These are phyloP conservation scores for Magnaporthales sp. DNA, from an alignment of 2,329 filamentous ascomycete species.

Conservation along the genomic window DNA sequence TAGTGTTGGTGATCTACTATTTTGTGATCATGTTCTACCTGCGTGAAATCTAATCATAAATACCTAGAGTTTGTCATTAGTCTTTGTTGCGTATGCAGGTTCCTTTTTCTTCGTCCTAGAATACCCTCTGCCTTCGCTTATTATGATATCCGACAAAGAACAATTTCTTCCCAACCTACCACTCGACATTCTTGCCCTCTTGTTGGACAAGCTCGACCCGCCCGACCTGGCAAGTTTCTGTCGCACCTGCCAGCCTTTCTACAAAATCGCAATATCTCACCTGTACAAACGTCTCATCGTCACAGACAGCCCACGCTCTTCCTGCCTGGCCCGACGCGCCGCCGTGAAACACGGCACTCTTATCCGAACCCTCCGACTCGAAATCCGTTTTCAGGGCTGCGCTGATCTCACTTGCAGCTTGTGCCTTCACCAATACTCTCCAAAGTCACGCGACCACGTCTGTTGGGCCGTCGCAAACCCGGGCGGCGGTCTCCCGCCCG, in stretches of 20 bases:
- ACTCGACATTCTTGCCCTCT: not conserved
- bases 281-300: not conserved
- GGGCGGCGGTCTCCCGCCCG: not conserved
- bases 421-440: not conserved
- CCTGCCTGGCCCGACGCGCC: not conserved
- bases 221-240: not conserved
- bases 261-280: not conserved
- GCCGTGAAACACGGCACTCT: not conserved
- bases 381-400: not conserved
- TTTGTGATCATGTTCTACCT: not conserved
- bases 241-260: not conserved
- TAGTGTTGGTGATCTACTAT: no score
- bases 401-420: not conserved
- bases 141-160: not conserved
- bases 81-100: not conserved
- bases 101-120: not conserved
- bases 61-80: not conserved
- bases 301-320: not conserved
- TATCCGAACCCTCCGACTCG: not conserved
- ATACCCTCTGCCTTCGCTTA: not conserved
- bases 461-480: not conserved
- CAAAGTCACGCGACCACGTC: not conserved
- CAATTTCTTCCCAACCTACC: not conserved
- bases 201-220: not conserved
- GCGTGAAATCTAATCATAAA: not conserved